These are phyloP conservation scores for Plenodomus biglobosus DNA, from an alignment of 2,329 filamentous ascomycete genomes.

Conservation along the genomic window DNA sequence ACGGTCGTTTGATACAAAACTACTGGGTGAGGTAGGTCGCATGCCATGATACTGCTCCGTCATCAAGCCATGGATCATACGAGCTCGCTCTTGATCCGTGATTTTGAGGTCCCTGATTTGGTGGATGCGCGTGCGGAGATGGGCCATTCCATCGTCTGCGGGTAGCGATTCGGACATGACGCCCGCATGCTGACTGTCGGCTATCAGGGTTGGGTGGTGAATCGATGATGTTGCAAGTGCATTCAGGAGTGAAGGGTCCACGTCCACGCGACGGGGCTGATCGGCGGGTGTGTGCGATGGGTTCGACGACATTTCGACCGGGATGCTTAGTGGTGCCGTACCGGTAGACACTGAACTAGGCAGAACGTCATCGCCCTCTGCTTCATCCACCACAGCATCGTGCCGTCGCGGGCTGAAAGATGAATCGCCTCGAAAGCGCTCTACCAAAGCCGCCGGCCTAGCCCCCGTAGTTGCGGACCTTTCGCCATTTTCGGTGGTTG, in stretches of 20 bases:
- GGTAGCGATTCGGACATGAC: slow-evolving; percentile 46
- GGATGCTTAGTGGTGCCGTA: slow-evolving; percentile 29
- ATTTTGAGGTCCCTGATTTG: slow-evolving; percentile 49
- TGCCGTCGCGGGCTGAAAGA: slow-evolving; percentile 25
- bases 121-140: slow-evolving; percentile 51
- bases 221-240: slow-evolving; percentile 24
- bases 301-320: slow-evolving; percentile 36
- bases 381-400: slow-evolving; percentile 27
- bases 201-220: slow-evolving; percentile 9
- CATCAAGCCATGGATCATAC: slow-evolving; percentile 53
- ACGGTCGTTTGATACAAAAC: slow-evolving; percentile 43
- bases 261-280: slow-evolving; percentile 29
- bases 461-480: slow-evolving; percentile 10
- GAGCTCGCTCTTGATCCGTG: slow-evolving; percentile 53
- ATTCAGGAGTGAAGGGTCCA: slow-evolving; percentile 25
- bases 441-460: slow-evolving; percentile 10
- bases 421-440: slow-evolving; percentile 25
- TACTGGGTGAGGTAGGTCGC: slow-evolving; percentile 43
- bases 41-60: slow-evolving; percentile 49
- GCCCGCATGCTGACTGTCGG: slow-evolving; percentile 25
- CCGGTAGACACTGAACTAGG: slow-evolving; percentile 4
- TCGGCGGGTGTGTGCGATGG: slow-evolving; percentile 31
- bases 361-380: slow-evolving; percentile 23
- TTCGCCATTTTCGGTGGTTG: slow-evolving; percentile 6
- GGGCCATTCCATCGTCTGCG: slow-evolving; percentile 55